Evolutionary conservation across 139 green algal species (phyloP).

Genomic region (Chlorella sp.): DNA sequence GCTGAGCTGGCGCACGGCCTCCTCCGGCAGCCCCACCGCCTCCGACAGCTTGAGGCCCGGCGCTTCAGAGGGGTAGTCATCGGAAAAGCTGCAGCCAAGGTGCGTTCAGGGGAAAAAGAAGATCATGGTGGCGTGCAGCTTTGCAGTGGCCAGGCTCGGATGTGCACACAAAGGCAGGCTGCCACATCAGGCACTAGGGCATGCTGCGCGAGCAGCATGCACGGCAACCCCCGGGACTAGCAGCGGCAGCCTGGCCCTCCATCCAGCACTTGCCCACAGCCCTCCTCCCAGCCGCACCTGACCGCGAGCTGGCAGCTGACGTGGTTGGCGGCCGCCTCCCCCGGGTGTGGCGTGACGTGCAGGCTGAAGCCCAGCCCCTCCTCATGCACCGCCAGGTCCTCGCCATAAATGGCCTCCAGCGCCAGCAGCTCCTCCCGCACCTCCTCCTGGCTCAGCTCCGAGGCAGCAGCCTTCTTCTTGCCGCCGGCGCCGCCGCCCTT

Average conservation of each 20-base stretch:
- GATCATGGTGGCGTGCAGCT: not conserved
- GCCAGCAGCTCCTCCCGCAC: slow-evolving; percentile 54
- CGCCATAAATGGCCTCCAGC: slow-evolving; percentile 63
- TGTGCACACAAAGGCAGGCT: not conserved
- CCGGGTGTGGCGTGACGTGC: slow-evolving; percentile 66
- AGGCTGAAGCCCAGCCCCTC: slow-evolving; percentile 66
- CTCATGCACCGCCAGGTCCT: slow-evolving; percentile 51
- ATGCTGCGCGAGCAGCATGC: not conserved
- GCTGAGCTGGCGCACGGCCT: slow-evolving; percentile 30
- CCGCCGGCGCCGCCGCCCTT: slow-evolving; percentile 12
- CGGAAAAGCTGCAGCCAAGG: slow-evolving; percentile 13
- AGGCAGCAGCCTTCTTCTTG: slow-evolving; percentile 26
- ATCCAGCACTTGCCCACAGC: not conserved
- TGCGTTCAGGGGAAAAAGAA: too few relatives aligned
- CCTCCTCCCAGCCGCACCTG: slow-evolving; percentile 39
- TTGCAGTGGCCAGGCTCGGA: not conserved
- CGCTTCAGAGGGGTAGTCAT: slow-evolving; percentile 37
- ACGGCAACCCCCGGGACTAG: not conserved
- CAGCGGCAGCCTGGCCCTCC: not conserved
- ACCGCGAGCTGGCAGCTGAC: slow-evolving; percentile 55
- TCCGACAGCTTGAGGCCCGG: slow-evolving; percentile 32
- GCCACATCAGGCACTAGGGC: not conserved
- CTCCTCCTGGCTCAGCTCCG: slow-evolving; percentile 33
- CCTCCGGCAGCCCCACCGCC: slow-evolving; percentile 16
- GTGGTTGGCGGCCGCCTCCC: slow-evolving; percentile 55